Base-by-base conservation (phyloP, 2,329 filamentous ascomycete species). In the Elsinoe australis region DNA sequence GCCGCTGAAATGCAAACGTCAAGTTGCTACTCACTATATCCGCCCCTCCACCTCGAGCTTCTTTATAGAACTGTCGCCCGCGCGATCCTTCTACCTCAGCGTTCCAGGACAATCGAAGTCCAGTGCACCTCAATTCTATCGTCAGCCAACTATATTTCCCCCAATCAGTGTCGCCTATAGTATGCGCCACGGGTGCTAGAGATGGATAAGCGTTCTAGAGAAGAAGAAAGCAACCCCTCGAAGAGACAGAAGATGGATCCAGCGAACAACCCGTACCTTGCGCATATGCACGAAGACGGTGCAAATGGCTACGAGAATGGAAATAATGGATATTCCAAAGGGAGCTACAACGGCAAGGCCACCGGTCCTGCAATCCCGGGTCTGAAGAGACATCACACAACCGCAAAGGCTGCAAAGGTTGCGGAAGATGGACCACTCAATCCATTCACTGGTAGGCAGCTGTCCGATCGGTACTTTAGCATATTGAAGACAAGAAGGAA, bases 391-490 rank as follows among this genome's bases (percentile, higher is more conserved):
- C 88, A 94, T 65, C 69, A 80, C 50, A 94, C 88, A 1, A 96
- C 88, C 2, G 80, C 87, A 4, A 72, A 75, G 53, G 76, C 87
- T 68, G 88, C 87, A 3, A 68, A 73, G 55, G 71, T 73, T 58
- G 83, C 82, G 2, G 92, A 98, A 70, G 80, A 95, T 68, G 79
- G 82, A 10, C 83, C 87, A 15, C 67, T 74, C 57, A 98, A 95
- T 63, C 83, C 90, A 17, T 95, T 95, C 72, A 98, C 82, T 41
- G 81, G 82, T 52, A 71, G 76, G 50, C 72, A 79, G 10, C 82
- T 95, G 59, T 88, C 87, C 36, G 76, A 80, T 56, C 80, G 84
- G 61, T 98, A 98, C 73, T 87, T 95, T 66, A 80, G 81, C 60
- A 98, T 98, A 62, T 71, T 98, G 59, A 79, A 90, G 70, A 79